These are phyloP conservation scores for Hymenoscyphus occultus DNA, from an alignment of 2,329 filamentous ascomycete species.

Conservation along the genomic window DNA sequence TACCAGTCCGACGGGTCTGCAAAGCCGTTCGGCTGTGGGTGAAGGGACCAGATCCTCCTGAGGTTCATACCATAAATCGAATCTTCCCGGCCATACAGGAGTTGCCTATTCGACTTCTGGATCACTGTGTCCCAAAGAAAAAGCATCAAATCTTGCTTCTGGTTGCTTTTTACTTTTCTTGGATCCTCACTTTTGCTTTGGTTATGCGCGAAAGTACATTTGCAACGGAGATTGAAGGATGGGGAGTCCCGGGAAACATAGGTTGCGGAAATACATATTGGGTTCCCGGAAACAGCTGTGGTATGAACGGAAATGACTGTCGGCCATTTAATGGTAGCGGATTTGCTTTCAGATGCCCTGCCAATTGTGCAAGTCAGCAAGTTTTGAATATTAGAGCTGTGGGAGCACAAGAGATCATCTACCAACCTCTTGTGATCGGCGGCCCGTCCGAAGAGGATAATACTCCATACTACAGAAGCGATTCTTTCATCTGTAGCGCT, in stretches of 20 bases:
- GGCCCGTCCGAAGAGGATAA: slow-evolving; percentile 49
- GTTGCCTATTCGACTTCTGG: slow-evolving; percentile 60
- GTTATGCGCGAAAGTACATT: slow-evolving; percentile 62
- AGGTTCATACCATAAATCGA: slow-evolving; percentile 44
- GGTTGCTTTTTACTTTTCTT: slow-evolving; percentile 58
- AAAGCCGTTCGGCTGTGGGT: slow-evolving; percentile 49
- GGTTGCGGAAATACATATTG: slow-evolving; percentile 69
- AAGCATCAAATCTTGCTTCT: slow-evolving; percentile 59
- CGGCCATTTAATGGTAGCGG: slow-evolving; percentile 69
- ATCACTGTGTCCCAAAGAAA: slow-evolving; percentile 57
- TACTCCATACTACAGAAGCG: slow-evolving; percentile 71
- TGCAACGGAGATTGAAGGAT: slow-evolving; percentile 61
- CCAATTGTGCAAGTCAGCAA: slow-evolving; percentile 63
- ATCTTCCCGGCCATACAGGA: slow-evolving; percentile 67
- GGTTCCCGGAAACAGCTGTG: slow-evolving; percentile 68
- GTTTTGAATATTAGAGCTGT: slow-evolving; percentile 73
- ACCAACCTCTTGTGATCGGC: slow-evolving; percentile 65
- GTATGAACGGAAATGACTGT: slow-evolving; percentile 70
- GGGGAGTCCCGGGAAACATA: slow-evolving; percentile 63
- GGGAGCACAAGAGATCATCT: slow-evolving; percentile 64
- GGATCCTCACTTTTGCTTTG: slow-evolving; percentile 67
- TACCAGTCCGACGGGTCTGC: slow-evolving; percentile 48
- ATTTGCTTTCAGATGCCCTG: slow-evolving; percentile 73
- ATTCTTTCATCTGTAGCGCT: slow-evolving; percentile 82
- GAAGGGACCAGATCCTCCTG: slow-evolving; percentile 53